A percentile compares a stretch with the other conserved stretches of the same genome.
Conservation (phyloP, 2,329 filamentous ascomycete genomes). For the Phoma sp. region DNA sequence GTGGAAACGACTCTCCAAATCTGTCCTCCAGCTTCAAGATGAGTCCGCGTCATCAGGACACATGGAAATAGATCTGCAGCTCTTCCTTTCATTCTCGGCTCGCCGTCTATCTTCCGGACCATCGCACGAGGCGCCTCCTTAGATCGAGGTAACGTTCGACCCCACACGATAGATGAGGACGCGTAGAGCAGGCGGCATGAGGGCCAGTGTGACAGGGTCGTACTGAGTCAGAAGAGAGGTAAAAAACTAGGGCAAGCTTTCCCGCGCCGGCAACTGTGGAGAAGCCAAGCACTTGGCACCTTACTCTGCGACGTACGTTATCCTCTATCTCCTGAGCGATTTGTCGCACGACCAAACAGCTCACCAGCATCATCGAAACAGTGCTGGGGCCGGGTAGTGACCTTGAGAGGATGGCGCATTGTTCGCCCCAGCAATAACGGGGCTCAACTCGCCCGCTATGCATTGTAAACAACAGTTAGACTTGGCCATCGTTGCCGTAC, state of each 20-base stretch:
- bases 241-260: not conserved
- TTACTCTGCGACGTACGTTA: not conserved
- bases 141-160: not conserved
- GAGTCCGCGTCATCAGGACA: conserved; percentile 5
- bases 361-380: conserved; percentile 9
- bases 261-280: conserved; percentile 2
- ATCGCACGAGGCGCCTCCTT: not conserved
- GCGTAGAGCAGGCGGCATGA: conserved; percentile 9
- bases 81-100: not conserved
- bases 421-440: not conserved
- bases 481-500: conserved; percentile 6
- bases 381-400: conserved; percentile 2
- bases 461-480: not conserved
- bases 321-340: conserved; percentile 16
- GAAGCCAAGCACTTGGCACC: conserved; percentile 12
- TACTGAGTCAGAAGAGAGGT: conserved; percentile 1
- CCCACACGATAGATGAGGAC: conserved; percentile 15
- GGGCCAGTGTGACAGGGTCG: not conserved
- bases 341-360: conserved; percentile 2
- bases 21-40: not conserved
- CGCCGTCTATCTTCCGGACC: not conserved
- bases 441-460: not conserved
- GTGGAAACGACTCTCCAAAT: not conserved
- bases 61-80: not conserved
- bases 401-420: not conserved